phyloP scores from a whole-genome alignment of 106 monocot species.

The Dioscorea dumetorum region DNA sequence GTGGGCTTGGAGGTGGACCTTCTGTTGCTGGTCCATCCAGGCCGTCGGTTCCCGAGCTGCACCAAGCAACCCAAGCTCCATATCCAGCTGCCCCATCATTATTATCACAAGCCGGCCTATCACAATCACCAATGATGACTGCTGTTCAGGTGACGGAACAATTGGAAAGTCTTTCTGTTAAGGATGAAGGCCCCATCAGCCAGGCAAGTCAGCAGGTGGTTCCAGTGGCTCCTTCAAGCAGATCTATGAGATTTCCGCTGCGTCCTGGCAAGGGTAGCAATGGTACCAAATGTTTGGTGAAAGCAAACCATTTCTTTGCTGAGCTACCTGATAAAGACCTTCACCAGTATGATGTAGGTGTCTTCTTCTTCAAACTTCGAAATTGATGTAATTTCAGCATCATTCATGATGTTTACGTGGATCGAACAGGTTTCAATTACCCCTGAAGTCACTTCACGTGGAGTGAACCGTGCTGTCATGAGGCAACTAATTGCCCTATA shows the following conservation, averaged over 20 bases:
- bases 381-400: not conserved
- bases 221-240: slow-evolving; percentile 40
- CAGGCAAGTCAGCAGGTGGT: slow-evolving; percentile 17
- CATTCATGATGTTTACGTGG: not conserved
- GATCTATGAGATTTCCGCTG: slow-evolving; percentile 60
- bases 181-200: slow-evolving; percentile 23
- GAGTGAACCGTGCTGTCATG: slow-evolving; percentile 86
- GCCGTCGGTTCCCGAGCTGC: slow-evolving; percentile 76
- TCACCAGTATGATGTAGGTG: slow-evolving; percentile 82
- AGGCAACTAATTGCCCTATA: slow-evolving; percentile 46
- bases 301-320: slow-evolving; percentile 89
- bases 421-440: slow-evolving; percentile 62
- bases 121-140: slow-evolving; percentile 11
- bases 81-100: slow-evolving; percentile 25
- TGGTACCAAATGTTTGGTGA: slow-evolving; percentile 61
- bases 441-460: slow-evolving; percentile 72
- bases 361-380: not conserved
- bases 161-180: slow-evolving; percentile 45
- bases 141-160: slow-evolving; percentile 25
- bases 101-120: slow-evolving; percentile 23
- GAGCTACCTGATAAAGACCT: slow-evolving; percentile 79
- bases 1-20: slow-evolving; percentile 32
- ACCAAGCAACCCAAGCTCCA: slow-evolving; percentile 63
- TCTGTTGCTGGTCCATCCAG: slow-evolving; percentile 38
- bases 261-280: slow-evolving; percentile 71